Evolutionary conservation across 2,329 filamentous ascomycete genomes (phyloP).

Genomic region (Alternaria ethzedia): DNA sequence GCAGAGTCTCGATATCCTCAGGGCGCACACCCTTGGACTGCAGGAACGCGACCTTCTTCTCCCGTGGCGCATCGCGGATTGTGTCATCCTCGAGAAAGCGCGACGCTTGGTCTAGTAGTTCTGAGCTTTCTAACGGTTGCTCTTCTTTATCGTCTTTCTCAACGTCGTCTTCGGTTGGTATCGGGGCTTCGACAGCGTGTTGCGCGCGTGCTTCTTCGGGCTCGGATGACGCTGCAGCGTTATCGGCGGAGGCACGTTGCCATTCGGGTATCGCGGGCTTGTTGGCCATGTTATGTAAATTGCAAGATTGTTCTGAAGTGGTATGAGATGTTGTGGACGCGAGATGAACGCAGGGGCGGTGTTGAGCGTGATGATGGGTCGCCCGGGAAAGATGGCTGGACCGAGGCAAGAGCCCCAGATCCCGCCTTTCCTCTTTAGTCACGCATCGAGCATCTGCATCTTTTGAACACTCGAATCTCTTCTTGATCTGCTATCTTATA

Average conservation of each 20-base stretch:
- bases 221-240: constrained; percentile 10
- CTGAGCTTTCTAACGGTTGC: constrained; percentile 3
- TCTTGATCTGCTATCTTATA: not conserved
- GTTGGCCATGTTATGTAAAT: constrained; percentile 17
- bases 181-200: constrained; percentile 23
- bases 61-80: constrained; percentile 71
- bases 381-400: constrained; percentile 27
- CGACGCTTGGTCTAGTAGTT: constrained; percentile 69
- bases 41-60: constrained; percentile 79
- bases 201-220: constrained; percentile 22
- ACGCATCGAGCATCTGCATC: not conserved
- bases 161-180: constrained; percentile 13
- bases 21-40: constrained; percentile 74
- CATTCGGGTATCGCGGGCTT: constrained; percentile 44
- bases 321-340: not conserved
- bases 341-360: constrained; percentile 4
- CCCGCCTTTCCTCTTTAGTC: constrained; percentile 8
- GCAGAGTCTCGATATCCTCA: constrained; percentile 71
- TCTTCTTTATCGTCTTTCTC: constrained; percentile 5
- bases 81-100: constrained; percentile 77
- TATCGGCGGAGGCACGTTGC: constrained; percentile 35
- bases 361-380: constrained; percentile 11
- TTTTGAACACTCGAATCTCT: not conserved
- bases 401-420: constrained; percentile 25
- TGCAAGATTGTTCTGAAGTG: not conserved